Evolutionary conservation across 179 eudicot species (phyloP).

Genomic region (Silene vulgaris): DNA sequence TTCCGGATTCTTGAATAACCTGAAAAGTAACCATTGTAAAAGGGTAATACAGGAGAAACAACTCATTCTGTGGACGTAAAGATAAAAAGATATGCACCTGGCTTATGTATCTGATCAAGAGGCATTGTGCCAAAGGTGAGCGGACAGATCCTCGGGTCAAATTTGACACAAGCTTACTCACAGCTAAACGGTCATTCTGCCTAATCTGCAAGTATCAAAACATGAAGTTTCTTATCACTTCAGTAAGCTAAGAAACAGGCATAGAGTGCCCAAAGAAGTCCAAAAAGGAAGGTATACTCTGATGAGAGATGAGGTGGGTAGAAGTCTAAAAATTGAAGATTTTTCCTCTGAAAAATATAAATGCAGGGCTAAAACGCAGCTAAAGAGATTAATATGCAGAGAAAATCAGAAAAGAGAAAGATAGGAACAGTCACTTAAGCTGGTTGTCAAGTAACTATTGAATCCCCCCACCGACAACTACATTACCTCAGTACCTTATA

Average conservation of each 20-base stretch:
- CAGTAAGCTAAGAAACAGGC: background rate
- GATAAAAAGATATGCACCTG: slow-evolving; percentile 48
- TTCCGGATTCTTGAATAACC: slow-evolving; percentile 82
- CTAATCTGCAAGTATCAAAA: slow-evolving; percentile 52
- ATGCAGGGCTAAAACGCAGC: background rate
- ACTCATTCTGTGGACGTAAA: slow-evolving; percentile 1
- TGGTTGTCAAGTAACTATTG: no score
- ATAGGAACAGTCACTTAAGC: no score
- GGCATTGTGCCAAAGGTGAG: slow-evolving; percentile 93
- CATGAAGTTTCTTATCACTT: background rate
- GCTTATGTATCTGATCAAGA: slow-evolving; percentile 78
- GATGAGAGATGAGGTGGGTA: background rate
- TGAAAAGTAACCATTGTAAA: slow-evolving; percentile 18
- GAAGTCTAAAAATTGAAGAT: background rate
- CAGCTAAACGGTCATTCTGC: slow-evolving; percentile 94
- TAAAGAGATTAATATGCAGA: background rate
- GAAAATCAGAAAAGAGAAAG: no score
- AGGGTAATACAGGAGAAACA: slow-evolving; percentile 5
- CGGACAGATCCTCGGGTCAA: slow-evolving; percentile 85
- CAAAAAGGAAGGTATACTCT: background rate
- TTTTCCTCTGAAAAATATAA: background rate
- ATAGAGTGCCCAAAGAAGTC: background rate
- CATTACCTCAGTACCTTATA: background rate
- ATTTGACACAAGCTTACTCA: slow-evolving; percentile 88
- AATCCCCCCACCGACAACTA: no score